Base-by-base conservation (phyloP, 108 stramenopile species). In the Pseudonitzschia pungens region DNA sequence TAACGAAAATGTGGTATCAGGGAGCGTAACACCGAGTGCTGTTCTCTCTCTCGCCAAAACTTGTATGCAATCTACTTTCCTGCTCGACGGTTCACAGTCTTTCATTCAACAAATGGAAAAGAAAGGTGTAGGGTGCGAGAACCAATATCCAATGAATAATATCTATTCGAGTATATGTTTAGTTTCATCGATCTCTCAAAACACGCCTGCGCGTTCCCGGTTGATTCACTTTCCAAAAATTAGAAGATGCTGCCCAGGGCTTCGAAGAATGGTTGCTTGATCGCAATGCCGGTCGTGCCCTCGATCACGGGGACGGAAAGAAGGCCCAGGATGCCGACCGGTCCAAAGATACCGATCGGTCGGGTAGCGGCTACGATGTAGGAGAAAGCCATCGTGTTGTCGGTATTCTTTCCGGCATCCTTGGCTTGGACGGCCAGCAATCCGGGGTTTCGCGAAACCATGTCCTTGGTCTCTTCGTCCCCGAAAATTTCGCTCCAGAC, bases 391-490 rank as follows among this genome's bases (percentile, higher is more conserved):
- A 92, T 92, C 21, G 85, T 86, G 51, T 77, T 70, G 59, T 86
- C 82, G 4, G 86, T 86, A 27, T 81, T 69, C 65, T 74, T 71
- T 65, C 79, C 86, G 14, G 89, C 89, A 68, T 76, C 86, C 10
- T 81, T 76, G n/a, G 92, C 90, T 67, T 84, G 77, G 0, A 92
- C 80, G 15, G 85, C 82, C 65, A 95, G 77, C 43, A 95, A 69
- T 29, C 92, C 92, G 9, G 94, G 92, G 68, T 96, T 96, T 5
- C 92, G 83, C 11, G 78, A 41, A 10, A 94, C 89, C 92, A 92
- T 92, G 31, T 83, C 93, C 68, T 86, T 89, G 33, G 91, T 76
- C 57, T 91, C 88, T 26, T 96, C 92, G 22, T 77, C 73, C 20
- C 93, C 92, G 79, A 94, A 96, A 29, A 75, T 89, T 53, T 79